Percentiles rank a stretch among this genome's conserved stretches.
phyloP scores from a whole-genome alignment of 768 basidiomycete species.

The Pholiota conissans region DNA sequence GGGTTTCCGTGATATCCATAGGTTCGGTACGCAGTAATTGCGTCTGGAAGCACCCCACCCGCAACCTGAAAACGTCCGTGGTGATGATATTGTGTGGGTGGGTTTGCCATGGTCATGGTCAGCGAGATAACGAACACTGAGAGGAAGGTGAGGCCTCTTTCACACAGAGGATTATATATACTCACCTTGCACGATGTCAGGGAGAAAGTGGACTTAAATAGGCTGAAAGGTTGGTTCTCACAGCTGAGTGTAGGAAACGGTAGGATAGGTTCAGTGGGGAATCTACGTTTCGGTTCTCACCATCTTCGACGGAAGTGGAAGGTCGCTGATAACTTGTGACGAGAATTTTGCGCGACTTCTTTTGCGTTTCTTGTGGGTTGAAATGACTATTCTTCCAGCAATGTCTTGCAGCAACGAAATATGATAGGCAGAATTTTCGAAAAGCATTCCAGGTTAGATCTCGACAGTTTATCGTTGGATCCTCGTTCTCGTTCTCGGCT shows the following conservation, averaged over 20 bases:
- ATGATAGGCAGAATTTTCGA: too few relatives aligned
- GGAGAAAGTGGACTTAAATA: background rate
- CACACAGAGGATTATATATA: background rate
- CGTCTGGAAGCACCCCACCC: slow-evolving; percentile 55
- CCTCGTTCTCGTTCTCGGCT: too few relatives aligned
- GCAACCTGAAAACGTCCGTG: slow-evolving; percentile 54
- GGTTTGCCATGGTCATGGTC: slow-evolving; percentile 11
- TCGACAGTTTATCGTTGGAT: too few relatives aligned
- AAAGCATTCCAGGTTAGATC: too few relatives aligned
- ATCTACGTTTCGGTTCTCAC: background rate
- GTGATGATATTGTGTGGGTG: slow-evolving; percentile 43
- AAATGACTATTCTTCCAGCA: too few relatives aligned
- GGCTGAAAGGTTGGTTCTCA: background rate
- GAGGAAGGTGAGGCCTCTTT: background rate
- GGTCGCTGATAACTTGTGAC: too few relatives aligned
- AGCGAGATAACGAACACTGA: background rate
- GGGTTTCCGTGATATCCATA: slow-evolving; percentile 53
- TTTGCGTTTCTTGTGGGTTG: too few relatives aligned
- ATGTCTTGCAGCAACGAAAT: too few relatives aligned
- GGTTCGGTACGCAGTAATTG: slow-evolving; percentile 56
- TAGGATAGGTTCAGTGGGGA: background rate
- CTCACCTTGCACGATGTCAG: background rate
- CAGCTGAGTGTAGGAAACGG: too few relatives aligned
- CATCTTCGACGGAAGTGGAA: background rate
- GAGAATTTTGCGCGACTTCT: too few relatives aligned